Evolutionary conservation across 768 basidiomycete genomes (phyloP).

Genomic region (Chalciporus piperatus): DNA sequence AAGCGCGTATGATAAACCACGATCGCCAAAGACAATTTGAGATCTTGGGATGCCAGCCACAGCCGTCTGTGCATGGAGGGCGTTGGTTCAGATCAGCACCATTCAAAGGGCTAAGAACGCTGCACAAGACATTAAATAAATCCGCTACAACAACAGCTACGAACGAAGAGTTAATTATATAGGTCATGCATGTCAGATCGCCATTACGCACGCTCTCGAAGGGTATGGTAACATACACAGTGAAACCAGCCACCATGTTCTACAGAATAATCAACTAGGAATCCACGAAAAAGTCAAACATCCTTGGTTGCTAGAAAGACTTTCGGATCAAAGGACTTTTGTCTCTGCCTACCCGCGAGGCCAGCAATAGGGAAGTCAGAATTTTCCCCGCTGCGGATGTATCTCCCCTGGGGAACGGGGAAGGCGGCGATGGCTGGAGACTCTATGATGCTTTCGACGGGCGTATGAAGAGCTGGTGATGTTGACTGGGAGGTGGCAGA

Average conservation of each 20-base stretch:
- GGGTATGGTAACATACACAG: neutral
- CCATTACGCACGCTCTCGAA: neutral
- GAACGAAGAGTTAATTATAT: neutral
- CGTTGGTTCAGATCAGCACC: no score
- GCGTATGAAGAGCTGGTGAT: slow-evolving; percentile 40
- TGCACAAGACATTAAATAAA: no score
- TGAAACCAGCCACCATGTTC: no score
- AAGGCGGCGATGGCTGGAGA: slow-evolving; percentile 16
- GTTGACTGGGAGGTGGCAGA: slow-evolving; percentile 46
- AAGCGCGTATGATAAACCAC: no score
- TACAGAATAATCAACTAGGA: neutral
- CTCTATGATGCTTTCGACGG: slow-evolving; percentile 33
- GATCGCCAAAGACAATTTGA: no score
- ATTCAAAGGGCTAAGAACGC: no score
- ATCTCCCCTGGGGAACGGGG: slow-evolving; percentile 31
- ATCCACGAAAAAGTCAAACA: slow-evolving; percentile 9
- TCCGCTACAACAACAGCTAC: no score
- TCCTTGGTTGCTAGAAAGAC: slow-evolving; percentile 41
- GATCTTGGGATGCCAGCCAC: no score
- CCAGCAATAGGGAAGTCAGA: slow-evolving; percentile 39
- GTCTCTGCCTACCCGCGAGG: slow-evolving; percentile 30
- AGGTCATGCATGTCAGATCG: no score
- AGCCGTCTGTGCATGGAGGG: no score
- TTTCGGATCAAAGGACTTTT: slow-evolving; percentile 38
- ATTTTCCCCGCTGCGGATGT: slow-evolving; percentile 26